A percentile compares a stretch with the other conserved stretches of the same genome.
phyloP scores from a whole-genome alignment of 2,329 filamentous ascomycete species.

The Nothophoma quercina region DNA sequence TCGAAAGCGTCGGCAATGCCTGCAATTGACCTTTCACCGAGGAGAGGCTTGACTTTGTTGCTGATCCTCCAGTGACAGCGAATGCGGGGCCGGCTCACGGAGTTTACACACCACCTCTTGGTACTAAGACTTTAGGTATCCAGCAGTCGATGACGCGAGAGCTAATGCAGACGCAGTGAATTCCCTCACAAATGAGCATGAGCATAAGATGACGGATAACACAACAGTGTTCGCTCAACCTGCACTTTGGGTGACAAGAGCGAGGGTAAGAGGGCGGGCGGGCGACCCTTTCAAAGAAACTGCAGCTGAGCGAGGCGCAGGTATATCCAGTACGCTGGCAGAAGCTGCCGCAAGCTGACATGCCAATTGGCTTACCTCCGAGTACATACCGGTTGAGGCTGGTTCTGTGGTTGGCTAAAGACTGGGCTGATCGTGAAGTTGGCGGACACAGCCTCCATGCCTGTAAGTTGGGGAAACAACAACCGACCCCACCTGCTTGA shows the following conservation, averaged over 20 bases:
- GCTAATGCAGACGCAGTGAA: conserved; percentile 7
- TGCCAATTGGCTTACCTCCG: conserved; percentile 30
- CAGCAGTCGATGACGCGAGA: conserved; percentile 31
- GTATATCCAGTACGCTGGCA: conserved; percentile 23
- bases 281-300: conserved; percentile 17
- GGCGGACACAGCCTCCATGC: conserved; percentile 32
- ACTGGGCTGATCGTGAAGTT: conserved; percentile 17
- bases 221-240: conserved; percentile 4
- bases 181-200: background rate
- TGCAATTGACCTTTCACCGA: conserved; percentile 14
- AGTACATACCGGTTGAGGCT: conserved; percentile 22
- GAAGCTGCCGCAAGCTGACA: conserved; percentile 27
- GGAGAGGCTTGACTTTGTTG: conserved; percentile 21
- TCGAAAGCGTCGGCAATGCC: conserved; percentile 6
- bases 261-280: conserved; percentile 10
- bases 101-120: conserved; percentile 26
- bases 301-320: conserved; percentile 32
- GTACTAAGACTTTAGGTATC: conserved; percentile 14
- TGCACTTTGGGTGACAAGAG: conserved; percentile 9
- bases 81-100: conserved; percentile 43
- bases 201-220: conserved; percentile 3
- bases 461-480: conserved; percentile 17
- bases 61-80: conserved; percentile 32
- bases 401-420: conserved; percentile 28
- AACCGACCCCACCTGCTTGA: conserved; percentile 12